Base-by-base conservation (phyloP, 2,329 filamentous ascomycete species). In the Podosphaera xanthii region DNA sequence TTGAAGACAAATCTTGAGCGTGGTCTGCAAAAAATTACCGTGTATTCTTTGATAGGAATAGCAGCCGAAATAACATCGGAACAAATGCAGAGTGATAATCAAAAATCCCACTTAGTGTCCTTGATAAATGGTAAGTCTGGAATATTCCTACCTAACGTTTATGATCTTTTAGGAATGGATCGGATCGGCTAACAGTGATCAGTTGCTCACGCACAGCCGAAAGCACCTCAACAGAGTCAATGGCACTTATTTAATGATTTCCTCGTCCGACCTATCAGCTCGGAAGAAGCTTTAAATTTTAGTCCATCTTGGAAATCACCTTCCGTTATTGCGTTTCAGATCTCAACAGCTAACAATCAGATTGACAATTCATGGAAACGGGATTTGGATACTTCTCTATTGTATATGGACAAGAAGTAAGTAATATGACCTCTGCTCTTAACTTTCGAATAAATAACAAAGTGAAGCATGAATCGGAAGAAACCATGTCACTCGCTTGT, bases 241-340 rank as follows among this genome's bases (percentile, higher is more conserved):
- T 98, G 94, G 94, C 88, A 97, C 71, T 72, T 98, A 0, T 96
- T 98, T 74, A 98, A 98, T 65, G 92, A 98, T 71, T 98, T 98
- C 67, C 73, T 95, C 42, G 94, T 98, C 31, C 81, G 86, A 10
- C 82, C 84, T 8, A 80, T 95, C 14, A 80, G 83, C 38, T 78
- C 80, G 35, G 83, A 89, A 62, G 91, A 98, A 69, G 94, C 91
- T 0, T 75, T 97, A 22, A 82, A 84, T 33, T 98, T 97, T 70
- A 90, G 91, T 62, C 81, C 88, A 2, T 78, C 82, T 22, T 98
- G 92, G 92, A 98, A 97, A 73, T 77, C 88, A 57, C 92, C 92
- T 0, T 89, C 87, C 10, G 84, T 97, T 4, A 73, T 98, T 58
- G 78, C 87, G 3, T 98, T 87, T 71, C 92, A 98, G 69, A 73